A percentile compares a stretch with the other conserved stretches of the same genome.
These are phyloP conservation scores for Sarcodon sp. DNA, from an alignment of 768 basidiomycete species.

Conservation along the genomic window DNA sequence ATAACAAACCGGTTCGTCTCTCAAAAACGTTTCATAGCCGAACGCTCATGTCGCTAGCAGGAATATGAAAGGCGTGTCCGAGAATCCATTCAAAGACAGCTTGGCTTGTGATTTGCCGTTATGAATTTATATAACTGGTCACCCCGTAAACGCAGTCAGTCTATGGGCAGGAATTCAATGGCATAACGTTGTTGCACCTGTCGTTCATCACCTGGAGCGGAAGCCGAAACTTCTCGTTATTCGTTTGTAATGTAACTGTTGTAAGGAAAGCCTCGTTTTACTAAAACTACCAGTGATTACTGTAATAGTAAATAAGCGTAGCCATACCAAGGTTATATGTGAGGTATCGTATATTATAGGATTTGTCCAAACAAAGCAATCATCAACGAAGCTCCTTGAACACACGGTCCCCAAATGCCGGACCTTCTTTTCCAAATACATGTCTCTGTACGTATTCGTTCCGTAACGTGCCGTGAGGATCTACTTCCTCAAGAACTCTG, in stretches of 20 bases:
- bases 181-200: no score
- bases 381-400: conserved; percentile 25
- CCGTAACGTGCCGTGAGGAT: conserved; percentile 67
- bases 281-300: no score
- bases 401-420: conserved; percentile 26
- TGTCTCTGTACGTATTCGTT: conserved; percentile 89
- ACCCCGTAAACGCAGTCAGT: neutral
- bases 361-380: no score
- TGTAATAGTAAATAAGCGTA: no score
- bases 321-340: no score
- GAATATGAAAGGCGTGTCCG: conserved; percentile 87
- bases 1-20: conserved; percentile 47
- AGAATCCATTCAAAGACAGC: conserved; percentile 72
- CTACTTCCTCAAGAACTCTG: conserved; percentile 50
- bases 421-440: conserved; percentile 48
- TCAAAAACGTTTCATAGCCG: neutral
- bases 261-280: no score
- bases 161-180: neutral
- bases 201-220: no score
- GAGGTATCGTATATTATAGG: no score
- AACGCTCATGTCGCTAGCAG: conserved; percentile 13
- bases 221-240: no score
- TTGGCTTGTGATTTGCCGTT: conserved; percentile 44
- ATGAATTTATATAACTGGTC: no score
- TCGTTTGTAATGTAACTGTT: no score